Base-by-base conservation (phyloP, 257 asterid species). In the Paraleonurus japonicus region DNA sequence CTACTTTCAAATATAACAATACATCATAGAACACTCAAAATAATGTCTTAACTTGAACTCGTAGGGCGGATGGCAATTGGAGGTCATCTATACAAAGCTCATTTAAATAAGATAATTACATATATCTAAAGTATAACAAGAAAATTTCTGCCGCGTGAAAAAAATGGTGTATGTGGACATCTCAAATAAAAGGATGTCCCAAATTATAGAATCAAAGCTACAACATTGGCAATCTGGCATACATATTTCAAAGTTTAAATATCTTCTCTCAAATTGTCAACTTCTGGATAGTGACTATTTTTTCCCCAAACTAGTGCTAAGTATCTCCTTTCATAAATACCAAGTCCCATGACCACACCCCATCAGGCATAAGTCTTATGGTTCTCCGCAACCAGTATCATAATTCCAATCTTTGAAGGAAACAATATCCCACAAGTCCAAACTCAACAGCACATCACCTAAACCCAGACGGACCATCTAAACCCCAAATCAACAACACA, bases 21-120 rank as follows among this genome's bases (percentile, higher is more conserved):
- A 63, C 45, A 37, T 60, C 37, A 41, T 10, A 23, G n/a, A 27
- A 61, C 45, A 59, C 33, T 15, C 33, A 15, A 30, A 69, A 41
- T 54, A 47, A 47, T 51, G 62, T 7, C 54, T 68, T 17, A 32
- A 17, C 74, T 71, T 64, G 51, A 75, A 75, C 48, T 54, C 43
- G 58, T 39, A 65, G 17, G 43, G 19, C 26, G 35, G 55, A 22
- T 58, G 65, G 39, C 12, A 6, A 54, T 39, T 28, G 33, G 41
- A 8, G 33, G 50, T 71, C 61, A 28, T 51, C 48, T 0, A 9
- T 61, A 22, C 33, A 75, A 67, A 37, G 2, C 57, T 65, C 65
- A 10, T 70, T 16, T 60, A 30, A 28, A 51, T 32, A 55, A 27
- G 45, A 61, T 61, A 61, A 39, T 32, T 16, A 50, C 13, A 69